phyloP scores from a whole-genome alignment of 1,284 basidiomycete species.

The Ceratobasidium sp. region DNA sequence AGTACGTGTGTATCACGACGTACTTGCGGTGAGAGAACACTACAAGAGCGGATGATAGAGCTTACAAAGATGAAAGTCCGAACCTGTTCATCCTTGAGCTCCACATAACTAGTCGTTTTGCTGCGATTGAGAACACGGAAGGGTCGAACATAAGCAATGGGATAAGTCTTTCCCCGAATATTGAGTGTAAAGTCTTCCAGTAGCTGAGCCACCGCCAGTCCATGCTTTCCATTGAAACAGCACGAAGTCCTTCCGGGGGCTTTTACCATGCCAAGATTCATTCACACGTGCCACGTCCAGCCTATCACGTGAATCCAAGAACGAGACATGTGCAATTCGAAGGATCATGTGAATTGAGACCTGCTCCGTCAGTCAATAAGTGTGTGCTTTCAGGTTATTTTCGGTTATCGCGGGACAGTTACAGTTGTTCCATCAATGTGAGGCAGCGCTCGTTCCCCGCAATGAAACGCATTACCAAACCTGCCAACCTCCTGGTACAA shows the following conservation, averaged over 20 bases:
- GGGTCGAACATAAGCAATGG: background rate
- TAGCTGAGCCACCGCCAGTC: background rate
- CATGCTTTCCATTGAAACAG: background rate
- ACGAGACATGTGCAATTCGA: background rate
- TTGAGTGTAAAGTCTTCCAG: background rate
- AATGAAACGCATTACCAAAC: slow-evolving; percentile 3
- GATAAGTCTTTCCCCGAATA: background rate
- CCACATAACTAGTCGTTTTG: background rate
- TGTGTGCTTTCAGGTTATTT: too few species aligned
- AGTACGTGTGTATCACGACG: background rate
- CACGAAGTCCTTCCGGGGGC: background rate
- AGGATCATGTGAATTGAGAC: background rate
- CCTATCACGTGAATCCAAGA: background rate
- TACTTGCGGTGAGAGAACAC: background rate
- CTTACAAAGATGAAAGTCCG: slow-evolving; percentile 22
- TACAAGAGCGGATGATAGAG: slow-evolving; percentile 16
- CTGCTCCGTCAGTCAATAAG: background rate
- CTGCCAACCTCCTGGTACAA: background rate
- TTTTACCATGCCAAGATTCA: background rate
- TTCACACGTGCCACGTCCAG: background rate
- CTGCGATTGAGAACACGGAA: background rate
- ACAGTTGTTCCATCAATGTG: background rate
- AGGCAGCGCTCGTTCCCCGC: background rate
- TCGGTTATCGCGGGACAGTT: background rate
- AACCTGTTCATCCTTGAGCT: slow-evolving; percentile 2